Base-by-base conservation (phyloP, 345 rosid genomes). In the Gossypium bickii region DNA sequence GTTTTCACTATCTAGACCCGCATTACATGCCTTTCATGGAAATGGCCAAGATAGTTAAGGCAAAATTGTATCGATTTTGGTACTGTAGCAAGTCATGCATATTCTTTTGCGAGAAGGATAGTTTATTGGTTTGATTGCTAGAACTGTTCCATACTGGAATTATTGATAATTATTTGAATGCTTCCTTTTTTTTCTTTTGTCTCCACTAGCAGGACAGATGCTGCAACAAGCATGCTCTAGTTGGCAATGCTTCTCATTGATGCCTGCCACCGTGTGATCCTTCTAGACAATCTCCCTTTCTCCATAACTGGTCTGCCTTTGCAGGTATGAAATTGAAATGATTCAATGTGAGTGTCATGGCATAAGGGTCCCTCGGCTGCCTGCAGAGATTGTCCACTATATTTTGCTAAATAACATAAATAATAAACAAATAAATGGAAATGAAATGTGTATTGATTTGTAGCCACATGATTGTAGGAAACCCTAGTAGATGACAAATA, bases 121-220 rank as follows among this genome's bases (percentile, higher is more conserved):
- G 52, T 4, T 65, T 57, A 17, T 43, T 10, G 2, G 61, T 58
- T 16, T 51, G 73, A 63, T 70, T 70, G 70, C 57, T 73, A 61
- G 41, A 57, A 64, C 76, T 59, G 61, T 45, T 44, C 27, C 72
- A 52, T 64, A 0, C 27, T 57, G 41, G 64, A 78, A 73, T 81
- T 72, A 74, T 81, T 71, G 71, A 48, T 73, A 65, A 59, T 78
- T 61, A 82, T 61, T 76, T 22, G 41, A 22, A 34, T 72, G 51
- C 56, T 44, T 52, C 41, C 7, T 34, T 34, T 34, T 20, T 58
- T 48, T 22, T 18, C 18, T 47, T 41, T 17, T 18, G 80, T 66
- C 81, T 27, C 18, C 71, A 44, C 48, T 58, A 66, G 74, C 75
- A 45, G 79, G 59, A 75, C 81, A 78, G 72, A 78, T 63, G 29